Percentiles rank a stretch among this genome's conserved stretches.
Evolutionary conservation across 1,284 basidiomycete species (phyloP).

Genomic region (Puccinia triticina): DNA sequence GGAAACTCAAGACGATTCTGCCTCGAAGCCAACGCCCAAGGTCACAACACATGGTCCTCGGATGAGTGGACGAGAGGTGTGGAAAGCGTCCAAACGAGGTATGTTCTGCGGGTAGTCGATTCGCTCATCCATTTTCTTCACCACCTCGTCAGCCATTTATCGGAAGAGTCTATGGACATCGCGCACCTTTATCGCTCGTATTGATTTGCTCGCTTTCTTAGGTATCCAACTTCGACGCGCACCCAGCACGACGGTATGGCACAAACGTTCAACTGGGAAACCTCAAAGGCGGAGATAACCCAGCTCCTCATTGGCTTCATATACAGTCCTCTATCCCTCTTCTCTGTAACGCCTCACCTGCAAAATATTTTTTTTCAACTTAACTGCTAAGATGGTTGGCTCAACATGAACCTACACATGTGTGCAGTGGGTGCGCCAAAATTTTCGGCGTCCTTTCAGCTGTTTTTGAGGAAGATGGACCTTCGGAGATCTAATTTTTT

Average conservation of each 20-base stretch:
- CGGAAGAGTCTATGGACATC: not conserved
- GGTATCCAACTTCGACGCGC: slow-evolving; percentile 22
- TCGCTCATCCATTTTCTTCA: not conserved
- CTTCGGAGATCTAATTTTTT: too few species aligned
- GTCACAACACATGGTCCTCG: slow-evolving; percentile 33
- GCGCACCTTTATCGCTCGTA: not conserved
- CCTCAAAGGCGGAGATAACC: slow-evolving; percentile 25
- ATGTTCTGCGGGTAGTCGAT: too few species aligned
- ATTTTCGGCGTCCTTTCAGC: too few species aligned
- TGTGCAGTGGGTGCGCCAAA: too few species aligned
- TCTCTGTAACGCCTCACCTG: too few species aligned
- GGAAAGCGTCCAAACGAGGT: slow-evolving; percentile 39
- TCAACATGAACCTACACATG: too few species aligned
- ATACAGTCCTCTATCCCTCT: too few species aligned
- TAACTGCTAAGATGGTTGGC: too few species aligned
- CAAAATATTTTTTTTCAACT: too few species aligned
- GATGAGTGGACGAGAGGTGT: slow-evolving; percentile 46
- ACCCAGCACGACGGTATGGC: slow-evolving; percentile 22
- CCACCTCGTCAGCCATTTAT: not conserved
- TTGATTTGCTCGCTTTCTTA: not conserved
- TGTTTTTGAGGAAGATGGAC: too few species aligned
- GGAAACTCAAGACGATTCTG: not conserved
- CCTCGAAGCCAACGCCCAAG: not conserved
- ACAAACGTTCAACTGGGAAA: slow-evolving; percentile 18
- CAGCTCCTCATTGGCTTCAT: not conserved